Percentiles rank a stretch among this genome's conserved stretches.
phyloP scores from a whole-genome alignment of 2,329 filamentous ascomycete genomes.

The Colletotrichum brevisporum region DNA sequence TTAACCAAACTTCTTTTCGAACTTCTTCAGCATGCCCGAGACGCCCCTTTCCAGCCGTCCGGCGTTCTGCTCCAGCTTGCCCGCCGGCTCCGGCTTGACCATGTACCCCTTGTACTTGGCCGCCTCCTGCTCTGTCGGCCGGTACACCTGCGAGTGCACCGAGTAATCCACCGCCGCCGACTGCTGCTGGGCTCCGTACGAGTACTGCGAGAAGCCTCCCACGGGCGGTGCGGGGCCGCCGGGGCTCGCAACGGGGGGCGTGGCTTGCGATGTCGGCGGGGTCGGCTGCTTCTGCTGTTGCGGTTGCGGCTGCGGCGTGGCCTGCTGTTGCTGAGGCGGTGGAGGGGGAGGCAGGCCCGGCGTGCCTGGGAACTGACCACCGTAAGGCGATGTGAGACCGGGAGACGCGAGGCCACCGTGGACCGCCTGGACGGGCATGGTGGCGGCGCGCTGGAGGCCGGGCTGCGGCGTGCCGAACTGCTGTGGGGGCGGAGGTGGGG shows the following conservation, averaged over 20 bases:
- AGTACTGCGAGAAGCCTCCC: conserved; percentile 71
- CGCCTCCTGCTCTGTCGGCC: conserved; percentile 75
- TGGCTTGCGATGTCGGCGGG: conserved; percentile 44
- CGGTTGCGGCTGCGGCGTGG: conserved; percentile 44
- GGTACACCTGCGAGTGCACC: conserved; percentile 78
- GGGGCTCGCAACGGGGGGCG: conserved; percentile 53
- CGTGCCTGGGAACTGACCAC: conserved; percentile 60
- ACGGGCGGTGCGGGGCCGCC: conserved; percentile 56
- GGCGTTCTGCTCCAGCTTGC: conserved; percentile 74
- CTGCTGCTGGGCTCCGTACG: conserved; percentile 49
- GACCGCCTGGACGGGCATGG: conserved; percentile 58
- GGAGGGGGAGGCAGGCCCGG: conserved; percentile 57
- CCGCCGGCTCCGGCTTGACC: conserved; percentile 61
- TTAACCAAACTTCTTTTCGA: conserved; percentile 81
- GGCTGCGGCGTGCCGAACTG: conserved; percentile 60
- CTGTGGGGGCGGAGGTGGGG: conserved; percentile 54
- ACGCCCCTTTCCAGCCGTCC: conserved; percentile 79
- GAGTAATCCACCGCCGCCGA: conserved; percentile 61
- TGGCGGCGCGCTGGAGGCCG: conserved; percentile 62
- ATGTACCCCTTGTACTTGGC: conserved; percentile 58
- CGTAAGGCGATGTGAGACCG: conserved; percentile 59
- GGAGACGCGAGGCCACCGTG: conserved; percentile 55
- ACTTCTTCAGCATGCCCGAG: conserved; percentile 80
- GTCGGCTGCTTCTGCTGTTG: conserved; percentile 46
- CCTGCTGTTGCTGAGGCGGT: conserved; percentile 39